Base-by-base conservation (phyloP, 2,329 filamentous ascomycete genomes). In the Laburnicola sp. region DNA sequence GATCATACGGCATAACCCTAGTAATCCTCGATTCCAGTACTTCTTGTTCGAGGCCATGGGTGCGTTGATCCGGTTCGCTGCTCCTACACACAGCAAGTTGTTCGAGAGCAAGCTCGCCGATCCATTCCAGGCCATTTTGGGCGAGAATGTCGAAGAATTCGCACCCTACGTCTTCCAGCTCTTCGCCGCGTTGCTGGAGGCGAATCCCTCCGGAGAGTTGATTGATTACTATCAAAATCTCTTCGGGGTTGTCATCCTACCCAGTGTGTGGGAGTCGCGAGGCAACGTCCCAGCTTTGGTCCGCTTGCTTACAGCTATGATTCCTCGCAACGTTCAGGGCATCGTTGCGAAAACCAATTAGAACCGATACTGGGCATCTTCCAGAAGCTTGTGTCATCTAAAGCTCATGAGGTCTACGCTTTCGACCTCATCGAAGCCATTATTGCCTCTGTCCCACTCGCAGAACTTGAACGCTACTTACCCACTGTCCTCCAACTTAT, bases 1-100 rank as follows among this genome's bases (percentile, higher is more conserved):
- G 65, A 86, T 96, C 60, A 97, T 97, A 74, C 88, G 91, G 68
- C 84, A 88, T 62, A 99, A 99, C 73, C 94, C 94, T 0, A 97
- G 92, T 77, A 99, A 99, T 74, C 94, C 94, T 2, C 85, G 91
- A 9, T 99, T 99, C 77, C 97, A 97, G 76, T 99, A 99, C 78
- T 99, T 93, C 74, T 91, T 96, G 71, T 99, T 99, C 57, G 94
- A 99, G 76, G 89, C 91, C 2, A 78, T 99, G 39, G 94, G 94
- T 30, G 93, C 94, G 11, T 80, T 99, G 41, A 89, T 97, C 49
- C 85, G 86, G 69, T 90, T 82, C 80, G 86, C 81, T 75, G 89
- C 80, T 68, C 87, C 76, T 54, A 79, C 81, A 2, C 84, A 89
- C 58, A 84, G 89, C 7, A 81, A 84, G 26, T 85, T 88, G 62